phyloP scores from a whole-genome alignment of 768 basidiomycete genomes.

The Kondoa malvinella region DNA sequence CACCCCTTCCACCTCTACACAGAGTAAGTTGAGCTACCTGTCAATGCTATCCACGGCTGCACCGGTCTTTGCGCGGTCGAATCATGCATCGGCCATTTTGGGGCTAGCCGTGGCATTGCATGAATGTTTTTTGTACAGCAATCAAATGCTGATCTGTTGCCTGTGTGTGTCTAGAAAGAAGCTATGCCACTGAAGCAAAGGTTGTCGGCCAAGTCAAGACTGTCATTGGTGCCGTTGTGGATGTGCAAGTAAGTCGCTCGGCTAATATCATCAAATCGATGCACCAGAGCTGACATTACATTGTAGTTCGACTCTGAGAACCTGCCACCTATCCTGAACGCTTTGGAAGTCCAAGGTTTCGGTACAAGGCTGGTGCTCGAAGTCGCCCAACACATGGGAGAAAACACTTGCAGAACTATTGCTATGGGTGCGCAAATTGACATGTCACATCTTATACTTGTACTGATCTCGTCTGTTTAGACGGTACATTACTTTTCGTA shows the following conservation, averaged over 20 bases:
- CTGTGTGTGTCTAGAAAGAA: background rate
- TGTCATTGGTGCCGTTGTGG: slow-evolving; percentile 99
- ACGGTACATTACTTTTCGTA: slow-evolving; percentile 15
- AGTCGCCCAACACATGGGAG: slow-evolving; percentile 94
- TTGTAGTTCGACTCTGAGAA: slow-evolving; percentile 77
- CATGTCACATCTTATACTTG: background rate
- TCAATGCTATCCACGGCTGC: background rate
- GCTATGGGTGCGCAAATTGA: slow-evolving; percentile 63
- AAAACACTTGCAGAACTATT: slow-evolving; percentile 98
- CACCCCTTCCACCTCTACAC: background rate
- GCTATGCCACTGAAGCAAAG: slow-evolving; percentile 4
- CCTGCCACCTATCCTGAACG: slow-evolving; percentile 95
- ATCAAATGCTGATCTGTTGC: background rate
- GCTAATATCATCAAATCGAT: slow-evolving; percentile 14
- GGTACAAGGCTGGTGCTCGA: slow-evolving; percentile 93
- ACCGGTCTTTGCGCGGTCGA: too few relatives aligned
- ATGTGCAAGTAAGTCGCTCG: slow-evolving; percentile 43
- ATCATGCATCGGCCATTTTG: too few relatives aligned
- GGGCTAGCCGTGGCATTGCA: too few relatives aligned
- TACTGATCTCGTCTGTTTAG: background rate
- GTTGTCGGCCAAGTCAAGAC: slow-evolving; percentile 34
- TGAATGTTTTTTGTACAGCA: too few relatives aligned
- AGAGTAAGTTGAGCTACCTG: background rate
- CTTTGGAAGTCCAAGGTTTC: slow-evolving; percentile 92
- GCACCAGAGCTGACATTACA: background rate